phyloP scores from a whole-genome alignment of 495 filamentous ascomycete genomes.

The Talaromyces liani region DNA sequence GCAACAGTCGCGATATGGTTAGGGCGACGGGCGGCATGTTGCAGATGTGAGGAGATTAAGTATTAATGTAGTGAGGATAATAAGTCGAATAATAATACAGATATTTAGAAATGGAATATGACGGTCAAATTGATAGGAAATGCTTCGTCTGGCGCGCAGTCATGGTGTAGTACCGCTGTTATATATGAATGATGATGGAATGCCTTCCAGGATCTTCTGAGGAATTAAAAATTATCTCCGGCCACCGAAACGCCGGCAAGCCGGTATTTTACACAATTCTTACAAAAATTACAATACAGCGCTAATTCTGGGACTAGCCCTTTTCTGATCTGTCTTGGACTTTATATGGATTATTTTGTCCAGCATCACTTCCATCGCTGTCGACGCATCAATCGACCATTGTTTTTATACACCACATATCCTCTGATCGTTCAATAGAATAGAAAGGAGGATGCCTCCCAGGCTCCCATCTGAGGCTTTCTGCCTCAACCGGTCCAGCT shows the following conservation, averaged over 20 bases:
- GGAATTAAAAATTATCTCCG: conserved; percentile 2
- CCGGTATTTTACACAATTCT: neutral
- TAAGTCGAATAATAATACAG: neutral
- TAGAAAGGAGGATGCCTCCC: conserved; percentile 7
- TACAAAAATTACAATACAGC: neutral
- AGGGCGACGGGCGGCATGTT: neutral
- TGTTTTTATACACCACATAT: neutral
- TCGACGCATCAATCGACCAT: neutral
- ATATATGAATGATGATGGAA: neutral
- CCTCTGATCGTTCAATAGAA: neutral
- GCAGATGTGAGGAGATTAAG: neutral
- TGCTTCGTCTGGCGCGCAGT: neutral
- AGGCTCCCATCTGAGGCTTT: conserved; percentile 1
- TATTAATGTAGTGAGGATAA: neutral
- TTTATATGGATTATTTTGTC: neutral
- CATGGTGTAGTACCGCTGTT: neutral
- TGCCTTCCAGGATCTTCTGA: neutral
- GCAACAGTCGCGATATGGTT: neutral
- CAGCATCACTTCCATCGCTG: neutral
- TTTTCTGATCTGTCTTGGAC: neutral
- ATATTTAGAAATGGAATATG: neutral
- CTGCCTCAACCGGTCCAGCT: conserved; percentile 3
- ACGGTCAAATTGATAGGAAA: neutral
- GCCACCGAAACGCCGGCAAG: neutral
- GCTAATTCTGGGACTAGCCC: neutral